Evolutionary conservation across 179 eudicot species (phyloP), one percentile per base, ranked within the genome.

Genomic region (Amaranthus tricolor): DNA sequence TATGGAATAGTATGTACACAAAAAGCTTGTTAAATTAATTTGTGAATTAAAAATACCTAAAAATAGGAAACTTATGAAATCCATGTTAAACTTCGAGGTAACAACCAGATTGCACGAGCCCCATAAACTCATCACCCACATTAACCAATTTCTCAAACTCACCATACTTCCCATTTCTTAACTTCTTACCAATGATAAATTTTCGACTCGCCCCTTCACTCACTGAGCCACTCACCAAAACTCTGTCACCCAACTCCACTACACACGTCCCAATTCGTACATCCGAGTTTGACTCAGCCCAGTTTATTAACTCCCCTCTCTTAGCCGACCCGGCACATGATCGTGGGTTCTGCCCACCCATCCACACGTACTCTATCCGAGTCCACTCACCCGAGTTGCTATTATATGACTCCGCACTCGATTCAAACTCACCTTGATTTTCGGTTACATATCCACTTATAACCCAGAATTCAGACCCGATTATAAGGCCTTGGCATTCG

Each of bases 381-480:
- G 69, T 71, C 96, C 96, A 89, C 79, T 43, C 50, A 24, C 89
- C 85, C 57, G 82, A 49, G 3, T 40, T 52, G 1, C 80, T 12
- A 13, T 84, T 81, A 13, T 77, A 82, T 0, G 80, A 71, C 52
- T 91, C 96, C 0, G 85, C 89, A 45, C 84, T 87, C 17, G 75
- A 66, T 53, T 86, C 84, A 74, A 89, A 91, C 60, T 61, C 15
- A 1, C 96, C 96, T 62, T 91, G 96, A 17, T 57, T 65, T 9
- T 85, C 90, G 2, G 93, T 89, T 2, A 72, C 84, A 70, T 91
- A 91, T 45, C 96, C 96, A 49, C 96, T 87, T 12, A 91, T 78
- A 24, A 89, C 96, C 93, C 90, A 87, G 70, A 91, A 87, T 73
- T 89, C 91, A 17, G 84, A 72, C 82, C 91, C 93, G 31, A 81